These are phyloP conservation scores for Chimonanthus salicifolius DNA, from an alignment of 164 flowering plant species.

Conservation along the genomic window DNA sequence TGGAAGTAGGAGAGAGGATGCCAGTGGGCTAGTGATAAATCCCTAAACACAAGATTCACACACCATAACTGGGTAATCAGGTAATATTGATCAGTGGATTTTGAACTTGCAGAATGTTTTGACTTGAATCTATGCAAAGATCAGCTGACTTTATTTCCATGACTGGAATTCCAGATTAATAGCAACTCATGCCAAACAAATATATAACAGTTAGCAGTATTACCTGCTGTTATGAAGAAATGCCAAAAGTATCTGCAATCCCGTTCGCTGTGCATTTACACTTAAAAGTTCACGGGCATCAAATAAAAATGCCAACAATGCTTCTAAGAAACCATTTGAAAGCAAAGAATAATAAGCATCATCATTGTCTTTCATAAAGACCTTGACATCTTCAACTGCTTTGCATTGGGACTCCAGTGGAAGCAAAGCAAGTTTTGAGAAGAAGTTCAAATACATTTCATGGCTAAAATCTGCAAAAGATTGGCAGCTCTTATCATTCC, in stretches of 20 bases:
- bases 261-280: slow-evolving; percentile 41
- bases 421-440: slow-evolving; percentile 31
- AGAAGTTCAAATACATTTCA: slow-evolving; percentile 14
- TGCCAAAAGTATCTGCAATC: slow-evolving; percentile 38
- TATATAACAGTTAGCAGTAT: neutral
- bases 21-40: no score
- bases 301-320: slow-evolving; percentile 42
- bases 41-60: neutral
- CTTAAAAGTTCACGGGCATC: slow-evolving; percentile 42
- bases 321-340: slow-evolving; percentile 35
- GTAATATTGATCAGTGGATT: neutral
- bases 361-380: slow-evolving; percentile 23
- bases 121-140: neutral
- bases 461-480: slow-evolving; percentile 8
- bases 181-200: neutral
- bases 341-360: slow-evolving; percentile 28
- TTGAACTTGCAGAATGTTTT: no score
- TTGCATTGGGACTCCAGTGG: slow-evolving; percentile 50
- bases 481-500: slow-evolving; percentile 13
- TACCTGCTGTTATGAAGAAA: slow-evolving; percentile 56
- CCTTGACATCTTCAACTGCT: slow-evolving; percentile 39
- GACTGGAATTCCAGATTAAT: neutral
- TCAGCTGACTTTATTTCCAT: no score
- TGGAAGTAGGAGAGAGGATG: no score
- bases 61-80: neutral